phyloP scores from a whole-genome alignment of 2,329 filamentous ascomycete species.

The Cladosporium phlei region DNA sequence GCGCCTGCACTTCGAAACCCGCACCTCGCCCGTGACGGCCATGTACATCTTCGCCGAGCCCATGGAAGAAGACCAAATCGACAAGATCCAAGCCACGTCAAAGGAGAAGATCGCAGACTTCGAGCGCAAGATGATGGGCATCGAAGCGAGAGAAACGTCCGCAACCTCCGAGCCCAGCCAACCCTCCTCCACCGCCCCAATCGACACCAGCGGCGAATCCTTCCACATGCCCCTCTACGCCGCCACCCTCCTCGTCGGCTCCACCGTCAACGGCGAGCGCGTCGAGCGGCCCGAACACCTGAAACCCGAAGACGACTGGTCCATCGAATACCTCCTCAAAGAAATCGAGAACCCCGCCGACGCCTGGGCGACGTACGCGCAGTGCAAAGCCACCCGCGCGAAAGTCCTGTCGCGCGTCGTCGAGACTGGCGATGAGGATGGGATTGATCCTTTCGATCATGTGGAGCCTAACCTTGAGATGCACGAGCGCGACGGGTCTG shows the following conservation, averaged over 20 bases:
- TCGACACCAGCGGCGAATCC: constrained; percentile 12
- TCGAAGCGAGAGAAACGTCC: constrained; percentile 14
- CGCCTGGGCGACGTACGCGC: constrained; percentile 51
- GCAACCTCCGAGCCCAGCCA: constrained; percentile 2
- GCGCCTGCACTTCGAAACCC: constrained; percentile 44
- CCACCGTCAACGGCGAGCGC: constrained; percentile 63
- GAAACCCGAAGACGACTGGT: constrained; percentile 53
- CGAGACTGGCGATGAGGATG: background rate
- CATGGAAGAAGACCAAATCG: constrained; percentile 66
- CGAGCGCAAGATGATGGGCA: constrained; percentile 47
- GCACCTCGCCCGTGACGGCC: constrained; percentile 27
- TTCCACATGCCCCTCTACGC: constrained; percentile 50
- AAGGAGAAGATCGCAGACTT: constrained; percentile 63
- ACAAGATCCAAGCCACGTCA: constrained; percentile 65
- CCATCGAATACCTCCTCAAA: constrained; percentile 70
- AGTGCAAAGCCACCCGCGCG: constrained; percentile 54
- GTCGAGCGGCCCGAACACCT: constrained; percentile 57
- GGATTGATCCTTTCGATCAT: constrained; percentile 14
- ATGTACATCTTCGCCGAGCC: constrained; percentile 91
- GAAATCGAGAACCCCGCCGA: constrained; percentile 49
- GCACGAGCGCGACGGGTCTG: constrained; percentile 39
- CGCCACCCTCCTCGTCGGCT: constrained; percentile 67
- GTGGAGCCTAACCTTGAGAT: constrained; percentile 19
- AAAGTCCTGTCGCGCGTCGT: constrained; percentile 35
- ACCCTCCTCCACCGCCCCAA: constrained; percentile 16